Evolutionary conservation across 2,329 filamentous ascomycete species (phyloP), one percentile per base, ranked within the genome.

Genomic region (Penicillium sp.): DNA sequence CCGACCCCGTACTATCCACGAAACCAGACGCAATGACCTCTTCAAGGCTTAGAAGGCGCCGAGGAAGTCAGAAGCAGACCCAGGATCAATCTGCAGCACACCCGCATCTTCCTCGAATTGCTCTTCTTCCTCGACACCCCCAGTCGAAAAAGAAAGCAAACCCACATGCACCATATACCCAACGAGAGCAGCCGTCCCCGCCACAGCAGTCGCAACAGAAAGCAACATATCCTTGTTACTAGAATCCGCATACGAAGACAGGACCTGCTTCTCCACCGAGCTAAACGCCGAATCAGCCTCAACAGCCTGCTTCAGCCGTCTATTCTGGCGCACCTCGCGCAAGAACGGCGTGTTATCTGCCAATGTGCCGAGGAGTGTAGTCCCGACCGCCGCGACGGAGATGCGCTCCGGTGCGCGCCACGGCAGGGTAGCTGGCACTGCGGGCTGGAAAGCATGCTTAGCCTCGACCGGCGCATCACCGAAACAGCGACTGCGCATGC

Each of bases 271-370:
- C 54, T 75, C 69, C 2, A 56, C 33, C 0, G 52, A 44, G 4
- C 69, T 68, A 5, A 72, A 59, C 4, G 60, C 67, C 15, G 67
- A 63, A 8, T 62, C 53, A 2, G 69, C 63, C 59, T 71, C 61
- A 3, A 67, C 68, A 1, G 65, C 65, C 57, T 72, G 63, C 66
- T 62, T 79, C 62, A 69, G 69, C 59, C 65, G 75, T 63, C 65
- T 74, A 68, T 66, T 72, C 55, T 65, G 61, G 47, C 75, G 74
- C 11, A 76, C 65, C 34, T 72, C 72, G 39, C 67, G 67, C 58
- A 73, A 50, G 48, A 77, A 70, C 1, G 75, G 75, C 3, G 70
- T 73, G 8, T 70, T 64, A 50, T 77, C 75, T 5, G 70, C 70
- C 31, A 75, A 55, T 3, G 70, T 71, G 52, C 70, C 68, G 53